Base-by-base conservation (phyloP, 2,329 filamentous ascomycete genomes). In the Neonectria ditissima region DNA sequence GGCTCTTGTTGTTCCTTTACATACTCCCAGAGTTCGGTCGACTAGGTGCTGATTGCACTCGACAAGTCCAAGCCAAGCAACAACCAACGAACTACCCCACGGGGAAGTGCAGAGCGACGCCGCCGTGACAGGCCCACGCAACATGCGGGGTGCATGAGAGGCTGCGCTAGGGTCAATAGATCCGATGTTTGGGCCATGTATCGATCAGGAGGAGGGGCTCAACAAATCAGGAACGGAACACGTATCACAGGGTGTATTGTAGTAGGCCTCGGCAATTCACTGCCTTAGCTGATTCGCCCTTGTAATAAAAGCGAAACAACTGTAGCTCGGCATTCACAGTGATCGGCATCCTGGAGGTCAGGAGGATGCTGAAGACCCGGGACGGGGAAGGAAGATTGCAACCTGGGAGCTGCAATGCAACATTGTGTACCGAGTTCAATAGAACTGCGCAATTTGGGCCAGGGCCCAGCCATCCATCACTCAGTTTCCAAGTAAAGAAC, bases 111-210 rank as follows among this genome's bases (percentile, higher is more conserved):
- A 57, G 34, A 30, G 20, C 4, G 45, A 28, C 13, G 45, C 13
- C 58, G 37, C 50, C 26, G 43, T 34, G 39, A 20, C 20, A 51
- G 32, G 34, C 54, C 37, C 37, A 30, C 26, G 26, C 18, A 48
- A 11, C 41, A 54, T 67, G 65, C 65, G 65, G 65, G 65, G 65
- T 63, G 65, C 59, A 63, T 43, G 18, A 13, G 30, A 34, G 26
- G 59, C n/a, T 26, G 22, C 56, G 47, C 32, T 63, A 65, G 65
- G 59, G 47, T 57, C n/a, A 50, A 63, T 63, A 63, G 52, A 67
- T 57, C 65, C 63, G 65, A 63, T 24, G 24, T 30, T 56, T 44
- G 45, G 30, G 39, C 45, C 6, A 18, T 20, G 30, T 14, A 4
- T 14, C 3, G 10, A n/a, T 56, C 43, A 20, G 30, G 43, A 20